Conservation (phyloP, 345 rosid genomes). For the Schrenkiella parvula region DNA sequence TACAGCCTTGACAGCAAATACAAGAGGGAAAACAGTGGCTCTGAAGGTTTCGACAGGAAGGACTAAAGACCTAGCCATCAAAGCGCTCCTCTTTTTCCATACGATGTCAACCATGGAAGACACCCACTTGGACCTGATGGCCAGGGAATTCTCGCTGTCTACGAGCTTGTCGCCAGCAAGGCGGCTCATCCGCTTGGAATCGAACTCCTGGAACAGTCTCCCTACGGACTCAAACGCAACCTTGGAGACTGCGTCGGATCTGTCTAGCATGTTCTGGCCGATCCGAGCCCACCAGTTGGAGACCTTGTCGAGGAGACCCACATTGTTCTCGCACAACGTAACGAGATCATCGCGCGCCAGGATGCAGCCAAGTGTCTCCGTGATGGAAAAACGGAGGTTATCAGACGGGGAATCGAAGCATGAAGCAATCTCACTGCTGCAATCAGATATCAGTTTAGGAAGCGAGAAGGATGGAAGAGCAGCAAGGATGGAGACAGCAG, state of each 20-base stretch:
- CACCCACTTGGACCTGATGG: constrained; percentile 92
- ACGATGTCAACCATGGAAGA: constrained; percentile 79
- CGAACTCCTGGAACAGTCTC: constrained; percentile 85
- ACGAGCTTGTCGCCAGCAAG: constrained; percentile 96
- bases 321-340: constrained; percentile 81
- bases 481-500: constrained; percentile 83
- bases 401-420: constrained; percentile 80
- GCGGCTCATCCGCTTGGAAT: constrained; percentile 85
- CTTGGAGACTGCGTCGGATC: constrained; percentile 77
- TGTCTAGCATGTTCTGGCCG: constrained; percentile 80
- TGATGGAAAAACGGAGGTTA: constrained; percentile 72
- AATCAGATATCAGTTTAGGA: constrained; percentile 68
- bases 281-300: constrained; percentile 87
- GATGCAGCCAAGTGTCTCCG: constrained; percentile 87
- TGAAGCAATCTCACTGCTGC: constrained; percentile 64
- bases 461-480: constrained; percentile 83
- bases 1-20: constrained; percentile 81
- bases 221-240: constrained; percentile 97
- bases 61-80: constrained; percentile 82
- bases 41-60: constrained; percentile 85
- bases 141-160: constrained; percentile 86
- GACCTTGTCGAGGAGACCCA: constrained; percentile 71
- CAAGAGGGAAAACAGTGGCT: constrained; percentile 83
- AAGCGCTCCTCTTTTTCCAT: constrained; percentile 69
- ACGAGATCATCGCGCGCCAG: constrained; percentile 92